Base-by-base conservation (phyloP, 2,329 filamentous ascomycete species). In the Fusarium heterosporum region DNA sequence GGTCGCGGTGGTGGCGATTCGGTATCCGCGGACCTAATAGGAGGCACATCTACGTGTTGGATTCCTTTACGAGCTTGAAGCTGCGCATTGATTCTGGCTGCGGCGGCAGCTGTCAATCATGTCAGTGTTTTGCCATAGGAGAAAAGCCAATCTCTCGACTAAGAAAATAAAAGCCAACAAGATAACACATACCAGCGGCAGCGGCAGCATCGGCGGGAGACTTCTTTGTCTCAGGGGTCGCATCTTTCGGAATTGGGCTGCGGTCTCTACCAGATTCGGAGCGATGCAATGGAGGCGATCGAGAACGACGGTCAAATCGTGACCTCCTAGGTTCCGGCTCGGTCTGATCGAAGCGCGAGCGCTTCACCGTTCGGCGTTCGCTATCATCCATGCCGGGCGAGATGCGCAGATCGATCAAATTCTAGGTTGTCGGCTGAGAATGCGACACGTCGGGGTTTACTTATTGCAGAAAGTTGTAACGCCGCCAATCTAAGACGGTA, bases 311-410 rank as follows among this genome's bases (percentile, higher is more conserved):
- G 80, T 97, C 95, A 79, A 97, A 97, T 76, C 94, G 88, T 48
- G 93, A 96, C 41, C 89, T 85, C 74, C 89, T 90, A 57, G 91
- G 88, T 75, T 96, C 93, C 8, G 92, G 89, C 77, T 95, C 93
- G 45, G 89, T 96, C 79, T 96, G 93, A 77, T 98, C 95, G 80
- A 98, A 97, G 78, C 95, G 93, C 75, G 93, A 97, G 65, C 93
- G 91, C 84, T 97, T 97, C 62, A 84, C 82, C 62, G 83, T 84
- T 64, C 89, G 88, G 76, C 89, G 87, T 71, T 94, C 91, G 66
- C 90, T 85, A 73, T 96, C 93, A 70, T 91, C 88, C 93, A 97
- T 67, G 51, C 42, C 47, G 51, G 53, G 53, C 52, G 36, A 64
- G 29, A 40, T 58, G 25, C 36, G 46, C 54, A 48, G 32, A 38